phyloP scores from a whole-genome alignment of 1,284 basidiomycete genomes.

The Exobasidium cylindrosporum region DNA sequence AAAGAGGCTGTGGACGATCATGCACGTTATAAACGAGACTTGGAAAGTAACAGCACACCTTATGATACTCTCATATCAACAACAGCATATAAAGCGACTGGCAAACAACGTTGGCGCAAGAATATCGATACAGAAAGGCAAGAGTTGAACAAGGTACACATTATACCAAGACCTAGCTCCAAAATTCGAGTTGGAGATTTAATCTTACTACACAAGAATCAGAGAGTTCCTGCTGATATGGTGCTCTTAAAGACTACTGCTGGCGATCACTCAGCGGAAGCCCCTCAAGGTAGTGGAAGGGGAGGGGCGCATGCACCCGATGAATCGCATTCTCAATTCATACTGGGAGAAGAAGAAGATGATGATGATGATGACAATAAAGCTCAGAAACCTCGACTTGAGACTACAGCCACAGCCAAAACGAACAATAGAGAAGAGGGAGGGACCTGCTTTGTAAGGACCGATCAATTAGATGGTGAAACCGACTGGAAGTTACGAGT shows the following conservation, averaged over 20 bases:
- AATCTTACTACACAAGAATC: slow-evolving; percentile 90
- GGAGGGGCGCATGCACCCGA: not conserved
- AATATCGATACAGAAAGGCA: not conserved
- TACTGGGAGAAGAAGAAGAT: slow-evolving; percentile 37
- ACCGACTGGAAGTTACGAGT: slow-evolving; percentile 98
- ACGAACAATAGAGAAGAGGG: slow-evolving; percentile 62
- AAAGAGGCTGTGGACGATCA: slow-evolving; percentile 99
- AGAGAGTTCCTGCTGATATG: slow-evolving; percentile 92
- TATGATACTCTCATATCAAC: slow-evolving; percentile 73
- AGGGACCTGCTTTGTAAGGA: slow-evolving; percentile 94
- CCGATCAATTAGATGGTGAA: slow-evolving; percentile 97
- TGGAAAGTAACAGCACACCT: slow-evolving; percentile 87
- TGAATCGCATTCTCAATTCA: slow-evolving; percentile 18
- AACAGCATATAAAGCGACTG: slow-evolving; percentile 15
- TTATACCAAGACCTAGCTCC: slow-evolving; percentile 67
- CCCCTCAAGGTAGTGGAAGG: not conserved
- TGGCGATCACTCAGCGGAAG: slow-evolving; percentile 46
- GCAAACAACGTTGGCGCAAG: not conserved
- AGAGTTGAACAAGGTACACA: not conserved
- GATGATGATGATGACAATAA: slow-evolving; percentile 18
- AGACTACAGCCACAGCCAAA: not conserved
- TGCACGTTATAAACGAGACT: slow-evolving; percentile 82
- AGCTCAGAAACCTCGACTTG: not conserved
- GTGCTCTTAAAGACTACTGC: slow-evolving; percentile 75
- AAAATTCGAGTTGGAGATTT: slow-evolving; percentile 87